phyloP scores from a whole-genome alignment of 2,329 filamentous ascomycete species.

The Leptosphaerulina australis region DNA sequence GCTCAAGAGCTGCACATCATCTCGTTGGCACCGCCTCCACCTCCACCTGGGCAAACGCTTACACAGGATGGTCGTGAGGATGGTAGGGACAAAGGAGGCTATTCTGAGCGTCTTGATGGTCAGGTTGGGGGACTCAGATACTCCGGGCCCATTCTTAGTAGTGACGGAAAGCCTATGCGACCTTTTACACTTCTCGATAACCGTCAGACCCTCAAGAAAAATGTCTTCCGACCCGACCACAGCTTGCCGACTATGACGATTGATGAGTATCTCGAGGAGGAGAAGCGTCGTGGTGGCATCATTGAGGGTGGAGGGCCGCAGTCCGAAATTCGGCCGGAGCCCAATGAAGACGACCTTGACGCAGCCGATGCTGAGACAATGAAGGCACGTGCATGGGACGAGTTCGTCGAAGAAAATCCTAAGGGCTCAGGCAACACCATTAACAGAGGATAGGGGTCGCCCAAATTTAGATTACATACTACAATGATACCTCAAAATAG shows the following conservation, averaged over 20 bases:
- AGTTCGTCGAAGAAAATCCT: slow-evolving; percentile 88
- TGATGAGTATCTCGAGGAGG: slow-evolving; percentile 95
- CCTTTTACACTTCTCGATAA: slow-evolving; percentile 86
- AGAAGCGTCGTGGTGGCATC: slow-evolving; percentile 80
- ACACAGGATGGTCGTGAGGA: slow-evolving; percentile 56
- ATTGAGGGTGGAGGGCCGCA: slow-evolving; percentile 88
- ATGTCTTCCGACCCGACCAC: slow-evolving; percentile 89
- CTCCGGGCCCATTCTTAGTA: slow-evolving; percentile 75
- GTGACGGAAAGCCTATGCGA: slow-evolving; percentile 81
- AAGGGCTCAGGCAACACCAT: slow-evolving; percentile 83
- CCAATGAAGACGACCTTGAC: slow-evolving; percentile 90
- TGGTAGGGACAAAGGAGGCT: slow-evolving; percentile 58
- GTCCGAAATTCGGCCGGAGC: slow-evolving; percentile 69
- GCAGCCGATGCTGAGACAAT: slow-evolving; percentile 87
- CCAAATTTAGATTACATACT: slow-evolving; percentile 20
- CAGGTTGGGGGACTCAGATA: slow-evolving; percentile 49
- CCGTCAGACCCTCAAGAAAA: slow-evolving; percentile 74
- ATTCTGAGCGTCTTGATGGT: slow-evolving; percentile 77
- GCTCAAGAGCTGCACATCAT: slow-evolving; percentile 85
- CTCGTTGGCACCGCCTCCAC: slow-evolving; percentile 68
- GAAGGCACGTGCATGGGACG: slow-evolving; percentile 95
- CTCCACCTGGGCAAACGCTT: slow-evolving; percentile 51
- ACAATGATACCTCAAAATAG: background rate
- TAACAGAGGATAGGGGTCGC: slow-evolving; percentile 66
- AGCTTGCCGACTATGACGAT: slow-evolving; percentile 97